Evolutionary conservation across 202 grass and related monocot species (phyloP), one percentile per base, ranked within the genome.

Genomic region (Zoysia matrella): DNA sequence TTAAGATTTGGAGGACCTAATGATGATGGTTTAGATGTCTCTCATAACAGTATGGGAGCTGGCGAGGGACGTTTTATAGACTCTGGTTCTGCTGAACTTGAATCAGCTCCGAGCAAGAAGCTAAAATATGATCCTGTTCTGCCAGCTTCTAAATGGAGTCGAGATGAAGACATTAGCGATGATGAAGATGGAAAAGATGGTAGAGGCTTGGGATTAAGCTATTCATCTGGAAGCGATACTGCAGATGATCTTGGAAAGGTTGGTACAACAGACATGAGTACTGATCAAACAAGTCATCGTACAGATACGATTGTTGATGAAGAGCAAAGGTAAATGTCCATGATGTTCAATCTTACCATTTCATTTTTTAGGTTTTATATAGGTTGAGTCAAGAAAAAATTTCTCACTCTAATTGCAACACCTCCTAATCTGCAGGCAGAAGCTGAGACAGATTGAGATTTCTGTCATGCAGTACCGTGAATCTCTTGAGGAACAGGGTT

Each of bases 141-240:
- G 22, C 22, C 22, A 30, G 22, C 22, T 30, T 30, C 22, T 30
- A 30, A 30, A 30, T 30, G 22, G 96, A 94, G 82, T 75, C 82
- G 91, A 73, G 93, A 99, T 52, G 96, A 99, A 83, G 93, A 85
- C 40, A 73, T 15, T 60, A 91, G 86, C 2, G 83, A 90, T 63
- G 84, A 90, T 71, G 92, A 95, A 86, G 90, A 91, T 78, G 91
- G 83, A 69, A 93, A 82, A 85, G 83, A 70, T 49, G 86, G 88
- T 15, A 69, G 51, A 70, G 88, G 73, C 71, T 82, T 94, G 82
- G 88, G 95, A 80, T 87, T 97, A 86, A 89, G 92, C 78, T 97
- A 97, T 94, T 97, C 95, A 86, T 97, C 95, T 61, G 92, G 76
- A 89, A 96, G 93, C 15, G 96, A 99, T 85, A 79, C 71, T 88